A percentile compares a stretch with the other conserved stretches of the same genome.
Conservation (phyloP, 176 grass and related monocot species). For the Carex parvula region DNA sequence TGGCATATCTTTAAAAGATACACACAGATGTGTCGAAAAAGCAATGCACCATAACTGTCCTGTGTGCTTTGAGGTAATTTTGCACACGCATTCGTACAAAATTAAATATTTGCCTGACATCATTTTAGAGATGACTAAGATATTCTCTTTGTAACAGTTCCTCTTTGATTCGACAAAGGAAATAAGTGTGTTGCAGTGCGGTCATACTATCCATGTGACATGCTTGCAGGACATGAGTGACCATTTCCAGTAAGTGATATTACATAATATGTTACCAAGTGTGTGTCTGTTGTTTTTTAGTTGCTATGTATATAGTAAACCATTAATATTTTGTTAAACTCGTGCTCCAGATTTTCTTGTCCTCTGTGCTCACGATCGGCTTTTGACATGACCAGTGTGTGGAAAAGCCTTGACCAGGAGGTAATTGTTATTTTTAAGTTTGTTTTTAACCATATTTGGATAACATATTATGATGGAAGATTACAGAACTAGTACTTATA, state of each 20-base stretch:
- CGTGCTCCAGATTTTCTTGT: constrained; percentile 61
- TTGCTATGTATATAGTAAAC: neutral
- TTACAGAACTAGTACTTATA: neutral
- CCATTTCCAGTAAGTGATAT: constrained; percentile 65
- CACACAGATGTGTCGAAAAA: constrained; percentile 63
- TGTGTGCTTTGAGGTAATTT: constrained; percentile 74
- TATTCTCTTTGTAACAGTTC: constrained; percentile 37
- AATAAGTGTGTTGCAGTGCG: constrained; percentile 61
- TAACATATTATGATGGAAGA: neutral
- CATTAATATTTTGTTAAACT: constrained; percentile 11
- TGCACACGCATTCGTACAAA: neutral
- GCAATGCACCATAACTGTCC: constrained; percentile 96
- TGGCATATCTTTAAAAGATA: constrained; percentile 55
- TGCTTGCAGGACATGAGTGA: constrained; percentile 69
- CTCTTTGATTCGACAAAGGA: constrained; percentile 83
- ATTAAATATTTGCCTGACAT: neutral
- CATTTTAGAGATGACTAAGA: neutral
- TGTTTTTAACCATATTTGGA: neutral
- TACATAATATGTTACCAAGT: neutral
- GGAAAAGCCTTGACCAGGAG: constrained; percentile 72
- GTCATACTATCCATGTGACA: constrained; percentile 76
- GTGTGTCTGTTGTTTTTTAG: neutral
- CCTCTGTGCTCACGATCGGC: constrained; percentile 67
- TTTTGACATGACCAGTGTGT: constrained; percentile 62
- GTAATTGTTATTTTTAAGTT: constrained; percentile 26